Base-by-base conservation (phyloP, 768 basidiomycete species). In the Suillus placidus region DNA sequence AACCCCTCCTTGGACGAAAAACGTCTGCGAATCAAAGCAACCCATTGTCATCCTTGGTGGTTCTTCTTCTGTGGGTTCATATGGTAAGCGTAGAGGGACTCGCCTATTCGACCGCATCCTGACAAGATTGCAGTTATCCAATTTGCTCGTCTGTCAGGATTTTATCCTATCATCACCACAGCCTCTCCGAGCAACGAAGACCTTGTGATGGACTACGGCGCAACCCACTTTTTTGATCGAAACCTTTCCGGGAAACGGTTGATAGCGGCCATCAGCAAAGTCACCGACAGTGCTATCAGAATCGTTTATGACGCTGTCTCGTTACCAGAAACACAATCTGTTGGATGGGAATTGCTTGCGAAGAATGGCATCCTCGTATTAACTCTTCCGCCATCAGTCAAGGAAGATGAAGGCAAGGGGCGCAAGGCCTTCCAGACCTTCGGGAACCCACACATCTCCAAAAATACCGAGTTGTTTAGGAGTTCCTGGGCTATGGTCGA, bases 1-100 rank as follows among this genome's bases (percentile, higher is more conserved):
- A 13, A 70, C 71, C 9, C 73, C 80, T 5, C 80, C 83, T 6
- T 76, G 81, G 70, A 72, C 67, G 2, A 63, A 74, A 13, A 73
- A 70, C 0, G 77, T 75, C 30, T 67, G 66, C 49, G 83, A 84
- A 68, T 71, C 73, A 34, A 81, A 78, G 47, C 76, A 76, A 13
- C 79, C 84, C 0, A 78, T 85, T 23, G 68, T 86, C 54, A 77
- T 86, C 65, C 67, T 83, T 40, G 85, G 85, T 13, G 85, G 85
- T 6, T 73, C 82, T 20, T 78, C 79, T 12, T 82, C 81, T 26
- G 83, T 85, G 2, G 85, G 84, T n/a, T 80, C 80, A 74, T 81
- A 76, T 56, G 75, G 84, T 82, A 64, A 66, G 77, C 71, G 14
- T 51, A 68, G 57, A 43, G 14, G 9, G 6, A 47, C 37, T 66